Evolutionary conservation across 257 asterid species (phyloP).

Genomic region (Nyctanthes arbortristis): DNA sequence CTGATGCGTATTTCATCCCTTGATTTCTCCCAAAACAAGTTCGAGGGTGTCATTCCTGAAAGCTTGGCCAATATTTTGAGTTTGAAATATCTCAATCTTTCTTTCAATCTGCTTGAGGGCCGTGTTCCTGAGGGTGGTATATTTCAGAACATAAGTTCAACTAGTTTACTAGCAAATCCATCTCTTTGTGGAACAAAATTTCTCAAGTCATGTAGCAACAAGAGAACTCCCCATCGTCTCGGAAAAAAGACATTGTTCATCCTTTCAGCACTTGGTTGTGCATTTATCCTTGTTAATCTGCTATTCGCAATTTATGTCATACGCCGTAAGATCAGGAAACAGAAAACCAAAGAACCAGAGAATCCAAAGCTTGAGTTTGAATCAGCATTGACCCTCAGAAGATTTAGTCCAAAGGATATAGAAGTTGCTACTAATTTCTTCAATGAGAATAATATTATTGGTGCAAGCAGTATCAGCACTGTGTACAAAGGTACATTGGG

Average conservation of each 20-base stretch:
- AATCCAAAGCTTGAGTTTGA: conserved; percentile 25
- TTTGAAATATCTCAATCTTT: conserved; percentile 65
- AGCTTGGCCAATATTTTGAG: conserved; percentile 40
- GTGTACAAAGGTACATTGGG: conserved; percentile 64
- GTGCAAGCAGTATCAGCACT: conserved; percentile 69
- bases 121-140: conserved; percentile 53
- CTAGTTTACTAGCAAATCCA: conserved; percentile 55
- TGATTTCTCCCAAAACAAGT: conserved; percentile 69
- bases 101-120: conserved; percentile 74
- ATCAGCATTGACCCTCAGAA: conserved; percentile 41
- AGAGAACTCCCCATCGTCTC: conserved; percentile 18
- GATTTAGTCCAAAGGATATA: conserved; percentile 54
- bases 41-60: conserved; percentile 64
- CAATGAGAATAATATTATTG: conserved; percentile 60
- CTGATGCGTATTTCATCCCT: conserved; percentile 41
- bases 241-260: conserved; percentile 36
- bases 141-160: conserved; percentile 29
- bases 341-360: conserved; percentile 13
- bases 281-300: conserved; percentile 34
- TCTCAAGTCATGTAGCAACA: conserved; percentile 33
- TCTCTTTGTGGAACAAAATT: conserved; percentile 56
- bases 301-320: conserved; percentile 20
- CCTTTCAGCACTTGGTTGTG: conserved; percentile 42
- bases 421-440: conserved; percentile 57
- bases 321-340: conserved; percentile 28